A percentile compares a stretch with the other conserved stretches of the same genome.
phyloP scores from a whole-genome alignment of 768 basidiomycete species.

The Peribolospora kevripleyi region DNA sequence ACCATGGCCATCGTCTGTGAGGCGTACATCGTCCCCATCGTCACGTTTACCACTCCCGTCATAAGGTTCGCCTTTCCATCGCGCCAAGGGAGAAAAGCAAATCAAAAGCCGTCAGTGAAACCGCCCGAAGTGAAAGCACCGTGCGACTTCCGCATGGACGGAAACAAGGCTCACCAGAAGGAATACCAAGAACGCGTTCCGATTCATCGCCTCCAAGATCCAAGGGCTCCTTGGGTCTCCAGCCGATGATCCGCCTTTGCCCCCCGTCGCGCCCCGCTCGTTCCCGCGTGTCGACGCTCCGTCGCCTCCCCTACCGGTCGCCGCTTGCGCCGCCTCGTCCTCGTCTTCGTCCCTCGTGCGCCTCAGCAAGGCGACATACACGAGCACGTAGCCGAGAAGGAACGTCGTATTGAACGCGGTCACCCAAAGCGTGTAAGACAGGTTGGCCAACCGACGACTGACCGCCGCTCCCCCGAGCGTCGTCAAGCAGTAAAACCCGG shows the following conservation, averaged over 20 bases:
- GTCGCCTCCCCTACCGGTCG: slow-evolving; percentile 6
- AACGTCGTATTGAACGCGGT: slow-evolving; percentile 70
- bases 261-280: too few species aligned
- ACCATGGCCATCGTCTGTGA: slow-evolving; percentile 32
- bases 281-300: too few species aligned
- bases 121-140: background rate
- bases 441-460: slow-evolving; percentile 38
- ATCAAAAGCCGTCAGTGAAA: background rate
- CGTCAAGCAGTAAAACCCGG: slow-evolving; percentile 19
- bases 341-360: background rate
- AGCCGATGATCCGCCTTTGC: too few species aligned
- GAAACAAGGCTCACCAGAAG: slow-evolving; percentile 35
- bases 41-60: slow-evolving; percentile 64
- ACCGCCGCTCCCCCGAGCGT: background rate
- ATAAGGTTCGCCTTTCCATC: slow-evolving; percentile 57
- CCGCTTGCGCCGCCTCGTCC: slow-evolving; percentile 2
- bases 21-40: slow-evolving; percentile 57
- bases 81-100: background rate
- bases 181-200: slow-evolving; percentile 54
- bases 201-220: slow-evolving; percentile 59
- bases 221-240: too few species aligned
- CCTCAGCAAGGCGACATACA: slow-evolving; percentile 43
- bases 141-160: background rate
- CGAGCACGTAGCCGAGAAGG: slow-evolving; percentile 48
- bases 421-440: slow-evolving; percentile 72